Base-by-base conservation (phyloP, 768 basidiomycete genomes). In the Coprinopsis strossmayeri region DNA sequence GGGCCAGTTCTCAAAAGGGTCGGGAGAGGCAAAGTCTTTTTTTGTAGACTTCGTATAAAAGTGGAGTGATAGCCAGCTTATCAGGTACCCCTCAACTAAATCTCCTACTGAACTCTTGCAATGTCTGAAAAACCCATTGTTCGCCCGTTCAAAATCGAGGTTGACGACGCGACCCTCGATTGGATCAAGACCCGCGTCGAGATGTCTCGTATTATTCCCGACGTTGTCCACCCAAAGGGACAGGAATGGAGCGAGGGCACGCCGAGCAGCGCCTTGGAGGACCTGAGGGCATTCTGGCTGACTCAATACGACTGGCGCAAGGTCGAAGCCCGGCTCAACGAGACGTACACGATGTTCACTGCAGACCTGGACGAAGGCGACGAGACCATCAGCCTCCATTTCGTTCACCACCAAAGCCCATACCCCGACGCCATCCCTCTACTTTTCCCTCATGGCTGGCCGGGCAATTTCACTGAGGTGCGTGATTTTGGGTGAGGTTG, bases 401-500 rank as follows among this genome's bases (percentile, higher is more conserved):
- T 74, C 51, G 69, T 78, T 1, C 78, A 79, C 58, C 65, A 75
- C 52, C 65, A 62, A 53, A 77, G 77, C 55, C 51, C 52, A 18
- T 45, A 58, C 2, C 32, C 47, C 0, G 61, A 68, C 34, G 76
- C 78, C 0, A 68, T 79, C 21, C 77, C 79, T 1, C 60, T 81
- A n/a, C 59, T 80, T n/a, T 78, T 74, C 55, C 66, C 73, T 11
- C 79, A 81, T 53, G 79, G 79, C 3, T 81, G 79, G 69, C 69
- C 66, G 7, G 68, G 67, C 7, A 65, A 63, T 30, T 68, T 68
- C 47, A 60, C 63, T 5, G 66, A 69, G 65, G 67, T 64, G 10
- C 5, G 35, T n/a, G n/a, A n/a, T n/a, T 32, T 46, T 39, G 3
- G 4, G 2, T 12, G 9, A 5, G 18, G 9, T 5, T 11, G 10